Base-by-base conservation (phyloP, 2,329 filamentous ascomycete genomes). In the Karstenula rhodostoma region DNA sequence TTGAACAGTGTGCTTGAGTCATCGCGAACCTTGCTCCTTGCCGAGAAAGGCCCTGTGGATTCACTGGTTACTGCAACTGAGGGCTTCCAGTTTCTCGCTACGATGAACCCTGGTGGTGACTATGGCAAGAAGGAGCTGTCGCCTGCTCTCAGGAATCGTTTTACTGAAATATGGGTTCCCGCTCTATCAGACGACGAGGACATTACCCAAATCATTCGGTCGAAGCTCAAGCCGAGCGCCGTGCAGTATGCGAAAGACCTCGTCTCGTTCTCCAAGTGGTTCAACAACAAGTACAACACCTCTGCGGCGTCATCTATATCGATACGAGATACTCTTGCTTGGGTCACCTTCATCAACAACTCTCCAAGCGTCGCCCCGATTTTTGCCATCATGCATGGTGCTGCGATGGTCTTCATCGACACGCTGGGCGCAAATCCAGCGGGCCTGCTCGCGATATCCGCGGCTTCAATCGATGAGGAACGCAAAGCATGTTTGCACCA, bases 91-190 rank as follows among this genome's bases (percentile, higher is more conserved):
- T 97, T 99, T 78, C 87, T 99, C 61, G 94, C 95, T 3, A 99
- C 95, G 0, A 99, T 99, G 95, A 99, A 99, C 68, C 95, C 95
- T 9, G 96, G 96, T 53, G 95, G 96, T 48, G 95, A 99, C 74
- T 99, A 98, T 76, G 95, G 95, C 66, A 99, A 99, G 81, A 93
- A 94, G 68, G 95, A 99, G 77, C 85, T 99, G 13, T 99, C 95
- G 0, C 95, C 95, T 3, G 96, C 95, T 15, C 82, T 99, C 61
- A 87, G 95, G 48, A 99, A 99, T 75, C 91, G 95, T 61, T 97
- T 99, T 76, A 99, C 95, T 0, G 95, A 99, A 78, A 97, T 99
- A 9, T 99, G 95, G 95, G 95, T 98, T 0, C 93, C 95, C 1
- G 87, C 94, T 1, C 81, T 98, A 60, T 93, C 93, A 0, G 91